Evolutionary conservation across 2,329 filamentous ascomycete species (phyloP).

Genomic region (Fusarium staphyleae): DNA sequence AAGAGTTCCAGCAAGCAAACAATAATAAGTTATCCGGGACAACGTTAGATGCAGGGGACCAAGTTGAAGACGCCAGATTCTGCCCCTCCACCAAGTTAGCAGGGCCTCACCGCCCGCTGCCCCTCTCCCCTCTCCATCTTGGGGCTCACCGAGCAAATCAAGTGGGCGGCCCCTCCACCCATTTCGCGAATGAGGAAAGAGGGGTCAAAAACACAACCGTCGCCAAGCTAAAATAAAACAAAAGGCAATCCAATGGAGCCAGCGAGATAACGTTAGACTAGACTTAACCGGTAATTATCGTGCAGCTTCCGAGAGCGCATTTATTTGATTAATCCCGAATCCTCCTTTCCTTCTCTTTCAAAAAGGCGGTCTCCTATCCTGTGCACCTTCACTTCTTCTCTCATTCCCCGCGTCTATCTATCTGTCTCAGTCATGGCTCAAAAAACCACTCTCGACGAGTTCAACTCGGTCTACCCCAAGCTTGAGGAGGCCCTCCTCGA

Average conservation of each 20-base stretch:
- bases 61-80: conserved; percentile 5
- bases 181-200: conserved; percentile 36
- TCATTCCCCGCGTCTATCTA: background rate
- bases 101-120: conserved; percentile 27
- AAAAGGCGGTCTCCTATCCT: conserved; percentile 20
- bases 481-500: conserved; percentile 82
- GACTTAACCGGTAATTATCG: conserved; percentile 34
- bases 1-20: too few relatives aligned
- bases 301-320: conserved; percentile 24
- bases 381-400: background rate
- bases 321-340: conserved; percentile 15
- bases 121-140: conserved; percentile 29
- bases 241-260: conserved; percentile 3
- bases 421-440: conserved; percentile 63
- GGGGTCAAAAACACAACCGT: conserved; percentile 25
- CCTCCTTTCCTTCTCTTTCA: conserved; percentile 3
- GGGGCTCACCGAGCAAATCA: conserved; percentile 38
- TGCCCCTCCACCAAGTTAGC: too few relatives aligned
- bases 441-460: conserved; percentile 81
- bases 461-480: conserved; percentile 88
- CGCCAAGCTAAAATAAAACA: background rate
- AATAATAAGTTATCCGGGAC: too few relatives aligned
- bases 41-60: too few relatives aligned
- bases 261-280: conserved; percentile 2
- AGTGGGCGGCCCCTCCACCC: conserved; percentile 10